A percentile compares a stretch with the other conserved stretches of the same genome.
phyloP scores from a whole-genome alignment of 306 rosid genomes.

The Comarum palustre region DNA sequence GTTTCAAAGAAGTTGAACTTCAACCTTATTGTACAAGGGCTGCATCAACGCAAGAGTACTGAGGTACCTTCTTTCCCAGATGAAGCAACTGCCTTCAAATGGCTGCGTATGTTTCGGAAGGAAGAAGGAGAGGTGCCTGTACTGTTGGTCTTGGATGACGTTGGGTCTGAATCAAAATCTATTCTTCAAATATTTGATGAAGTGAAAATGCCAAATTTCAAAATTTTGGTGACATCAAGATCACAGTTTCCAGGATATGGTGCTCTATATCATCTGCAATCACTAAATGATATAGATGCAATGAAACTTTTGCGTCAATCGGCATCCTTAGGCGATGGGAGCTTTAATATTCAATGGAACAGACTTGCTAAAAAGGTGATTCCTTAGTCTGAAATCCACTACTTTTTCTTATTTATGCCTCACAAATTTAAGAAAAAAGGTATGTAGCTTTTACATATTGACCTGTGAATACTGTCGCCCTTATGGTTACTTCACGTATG shows the following conservation, averaged over 20 bases:
- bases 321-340: slow-evolving; percentile 32
- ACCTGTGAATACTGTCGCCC: slow-evolving; percentile 1
- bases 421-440: neutral
- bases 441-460: neutral
- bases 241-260: slow-evolving; percentile 35
- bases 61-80: slow-evolving; percentile 29
- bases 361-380: slow-evolving; percentile 19
- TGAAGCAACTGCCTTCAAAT: slow-evolving; percentile 26
- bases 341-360: neutral
- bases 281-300: slow-evolving; percentile 42
- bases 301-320: slow-evolving; percentile 36
- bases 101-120: slow-evolving; percentile 35
- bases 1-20: slow-evolving; percentile 38
- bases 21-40: slow-evolving; percentile 28
- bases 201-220: slow-evolving; percentile 31
- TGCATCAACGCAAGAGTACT: slow-evolving; percentile 28
- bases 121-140: slow-evolving; percentile 23
- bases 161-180: slow-evolving; percentile 37
- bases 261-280: slow-evolving; percentile 19
- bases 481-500: neutral
- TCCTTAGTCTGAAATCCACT: neutral
- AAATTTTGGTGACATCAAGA: slow-evolving; percentile 64
- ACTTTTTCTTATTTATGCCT: neutral
- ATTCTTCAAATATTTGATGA: slow-evolving; percentile 45
- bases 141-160: slow-evolving; percentile 59